Conservation (phyloP, 1,284 basidiomycete species). For the Boletus smithii region DNA sequence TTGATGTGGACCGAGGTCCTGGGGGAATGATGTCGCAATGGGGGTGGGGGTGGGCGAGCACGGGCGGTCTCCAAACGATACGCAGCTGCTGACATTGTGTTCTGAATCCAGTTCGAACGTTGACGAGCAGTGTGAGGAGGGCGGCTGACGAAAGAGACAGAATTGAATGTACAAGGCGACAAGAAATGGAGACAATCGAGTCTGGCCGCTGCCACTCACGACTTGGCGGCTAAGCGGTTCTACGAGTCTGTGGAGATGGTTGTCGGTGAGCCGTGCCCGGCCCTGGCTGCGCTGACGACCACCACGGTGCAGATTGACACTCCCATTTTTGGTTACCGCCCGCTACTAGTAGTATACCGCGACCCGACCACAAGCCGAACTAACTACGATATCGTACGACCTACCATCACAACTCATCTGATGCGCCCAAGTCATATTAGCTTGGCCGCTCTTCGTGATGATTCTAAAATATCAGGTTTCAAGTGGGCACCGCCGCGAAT, state of each 20-base stretch:
- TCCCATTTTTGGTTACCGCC: constrained; percentile 20
- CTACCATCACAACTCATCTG: neutral
- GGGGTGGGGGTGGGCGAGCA: constrained; percentile 59
- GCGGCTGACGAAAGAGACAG: no score
- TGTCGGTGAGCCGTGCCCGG: constrained; percentile 28
- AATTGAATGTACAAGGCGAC: constrained; percentile 18
- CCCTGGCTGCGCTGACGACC: constrained; percentile 32
- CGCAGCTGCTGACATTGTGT: constrained; percentile 52
- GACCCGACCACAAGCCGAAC: constrained; percentile 16
- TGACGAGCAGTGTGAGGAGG: constrained; percentile 13
- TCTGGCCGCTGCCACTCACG: constrained; percentile 7
- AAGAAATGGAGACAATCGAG: constrained; percentile 10
- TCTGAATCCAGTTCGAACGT: constrained; percentile 36
- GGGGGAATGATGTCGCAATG: constrained; percentile 52
- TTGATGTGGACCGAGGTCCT: constrained; percentile 43
- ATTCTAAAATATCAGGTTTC: neutral
- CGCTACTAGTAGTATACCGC: no score
- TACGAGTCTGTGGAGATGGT: constrained; percentile 21
- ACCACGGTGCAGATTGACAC: constrained; percentile 21
- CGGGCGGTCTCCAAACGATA: constrained; percentile 65
- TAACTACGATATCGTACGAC: neutral
- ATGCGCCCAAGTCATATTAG: no score
- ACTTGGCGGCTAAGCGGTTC: no score
- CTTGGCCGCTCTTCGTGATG: neutral
- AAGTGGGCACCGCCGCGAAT: neutral